Base-by-base conservation (phyloP, 495 filamentous ascomycete species). In the Paragyromitra xinjiangensis region DNA sequence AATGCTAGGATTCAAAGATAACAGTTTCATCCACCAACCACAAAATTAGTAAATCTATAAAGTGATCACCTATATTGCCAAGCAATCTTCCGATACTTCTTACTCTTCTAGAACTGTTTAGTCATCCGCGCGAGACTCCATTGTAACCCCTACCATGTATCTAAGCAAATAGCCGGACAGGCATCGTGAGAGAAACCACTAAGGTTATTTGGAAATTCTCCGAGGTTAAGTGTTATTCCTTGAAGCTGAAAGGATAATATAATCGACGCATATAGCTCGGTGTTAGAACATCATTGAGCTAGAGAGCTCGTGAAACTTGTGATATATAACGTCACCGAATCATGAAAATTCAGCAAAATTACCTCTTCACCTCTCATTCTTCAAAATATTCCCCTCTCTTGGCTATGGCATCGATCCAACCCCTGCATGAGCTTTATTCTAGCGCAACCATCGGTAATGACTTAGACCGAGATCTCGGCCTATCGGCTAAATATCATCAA, bases 401-500 rank as follows among this genome's bases (percentile, higher is more conserved):
- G 40, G 69, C 69, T 26, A 44, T 22, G 26, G 11, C 12, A 53
- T n/a, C 14, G 19, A 48, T 42, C 16, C 26, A 3, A 16, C 22
- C 45, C 40, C 40, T 45, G 42, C 56, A 69, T 63, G 44, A 34
- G 44, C 39, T 55, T 42, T 14, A 24, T 69, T 55, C 48, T 11
- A 42, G 40, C 19, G 55, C 44, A 24, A 50, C 34, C 39, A 55
- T 77, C 64, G 71, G 71, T 69, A n/a, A 34, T 58, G 40, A 68
- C 24, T 68, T 58, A 73, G 39, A 56, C 63, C 73, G 59, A 48
- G 45, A 45, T 44, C 39, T 64, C 39, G 48, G 68, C 22, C 48
- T 45, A 45, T 61, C 73, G 69, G 73, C 68, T 77, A 77, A 70
- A 73, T 71, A 11, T 72, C 73, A 58, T 51, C 66, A 14, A 42